Base-by-base conservation (phyloP, 2,329 filamentous ascomycete species). In the Colletotrichum paranaense region DNA sequence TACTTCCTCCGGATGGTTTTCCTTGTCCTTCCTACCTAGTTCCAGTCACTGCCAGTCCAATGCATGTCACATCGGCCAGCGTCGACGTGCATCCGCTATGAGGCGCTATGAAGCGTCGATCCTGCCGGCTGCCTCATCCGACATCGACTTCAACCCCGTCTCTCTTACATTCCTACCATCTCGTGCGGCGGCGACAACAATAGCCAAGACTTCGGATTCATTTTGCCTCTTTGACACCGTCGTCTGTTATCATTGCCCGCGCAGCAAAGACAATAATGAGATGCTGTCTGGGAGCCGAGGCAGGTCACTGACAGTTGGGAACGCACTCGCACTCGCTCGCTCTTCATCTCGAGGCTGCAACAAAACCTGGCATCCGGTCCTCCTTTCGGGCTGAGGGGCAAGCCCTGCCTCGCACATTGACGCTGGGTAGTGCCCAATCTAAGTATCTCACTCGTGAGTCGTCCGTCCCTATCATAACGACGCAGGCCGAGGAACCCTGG, bases 31-130 rank as follows among this genome's bases (percentile, higher is more conserved):
- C 58, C 16, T 14, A 58, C 12, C 35, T 5, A 26, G 26, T 26
- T 32, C 56, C 11, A 58, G 35, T 58, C 26, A 58, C n/a, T 35
- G 12, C 56, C 11, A 38, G 35, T 58, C 26, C 19, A 58, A 58
- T 22, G 56, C 35, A 19, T 22, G 19, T 6, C 57, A 46, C 57
- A 11, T 19, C 14, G 4, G 60, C 14, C 38, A 49, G 2, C 16
- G 59, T 26, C 46, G n/a, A 38, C 8, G 30, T 66, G 68, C 56
- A 22, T 56, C 64, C 63, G 64, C 57, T 67, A 62, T 68, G 68
- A 62, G 69, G 58, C 58, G 69, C 65, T 69, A 59, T 69, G 69
- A 64, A 68, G 58, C 42, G 38, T 68, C 52, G 38, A 58, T 72
- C 59, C 5, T 58, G 65, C 42, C 65, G 67, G 67, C 55, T 65